These are phyloP conservation scores for Pinus tabuliformis DNA, from an alignment of 75 land plant species.

Conservation along the genomic window DNA sequence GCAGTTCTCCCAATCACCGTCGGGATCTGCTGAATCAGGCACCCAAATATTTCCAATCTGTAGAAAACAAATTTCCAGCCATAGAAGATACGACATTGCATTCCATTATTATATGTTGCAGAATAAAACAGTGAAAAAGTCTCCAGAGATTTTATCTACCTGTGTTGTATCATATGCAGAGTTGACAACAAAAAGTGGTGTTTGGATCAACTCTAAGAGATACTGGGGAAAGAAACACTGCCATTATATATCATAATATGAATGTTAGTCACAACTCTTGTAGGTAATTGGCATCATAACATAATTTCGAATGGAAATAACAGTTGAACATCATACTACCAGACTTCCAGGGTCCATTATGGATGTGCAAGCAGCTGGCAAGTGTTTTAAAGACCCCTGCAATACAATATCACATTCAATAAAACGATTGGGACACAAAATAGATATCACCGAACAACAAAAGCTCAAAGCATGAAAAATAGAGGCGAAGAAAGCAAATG, in stretches of 20 bases:
- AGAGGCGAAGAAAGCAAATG: too few species aligned
- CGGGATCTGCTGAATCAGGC: too few species aligned
- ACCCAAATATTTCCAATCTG: background rate
- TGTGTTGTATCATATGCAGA: constrained; percentile 76
- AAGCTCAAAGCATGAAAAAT: background rate
- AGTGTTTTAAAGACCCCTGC: constrained; percentile 20
- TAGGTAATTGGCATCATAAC: constrained; percentile 24
- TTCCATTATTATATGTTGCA: too few species aligned
- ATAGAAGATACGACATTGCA: too few species aligned
- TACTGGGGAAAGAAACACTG: too few species aligned
- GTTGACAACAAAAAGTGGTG: constrained; percentile 64
- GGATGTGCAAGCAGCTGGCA: too few species aligned
- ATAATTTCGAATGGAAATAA: background rate
- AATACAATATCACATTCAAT: background rate
- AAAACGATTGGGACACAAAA: background rate
- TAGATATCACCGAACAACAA: background rate
- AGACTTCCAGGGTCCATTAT: constrained; percentile 9
- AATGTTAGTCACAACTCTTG: background rate
- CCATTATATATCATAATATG: too few species aligned
- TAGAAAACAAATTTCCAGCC: too few species aligned
- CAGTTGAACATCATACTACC: background rate
- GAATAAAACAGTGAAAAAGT: background rate
- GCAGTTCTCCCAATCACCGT: background rate
- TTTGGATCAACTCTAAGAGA: constrained; percentile 15
- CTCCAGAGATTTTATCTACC: constrained; percentile 4